These are phyloP conservation scores for Bremia lactucae DNA, from an alignment of 352 stramenopile species.

Conservation along the genomic window DNA sequence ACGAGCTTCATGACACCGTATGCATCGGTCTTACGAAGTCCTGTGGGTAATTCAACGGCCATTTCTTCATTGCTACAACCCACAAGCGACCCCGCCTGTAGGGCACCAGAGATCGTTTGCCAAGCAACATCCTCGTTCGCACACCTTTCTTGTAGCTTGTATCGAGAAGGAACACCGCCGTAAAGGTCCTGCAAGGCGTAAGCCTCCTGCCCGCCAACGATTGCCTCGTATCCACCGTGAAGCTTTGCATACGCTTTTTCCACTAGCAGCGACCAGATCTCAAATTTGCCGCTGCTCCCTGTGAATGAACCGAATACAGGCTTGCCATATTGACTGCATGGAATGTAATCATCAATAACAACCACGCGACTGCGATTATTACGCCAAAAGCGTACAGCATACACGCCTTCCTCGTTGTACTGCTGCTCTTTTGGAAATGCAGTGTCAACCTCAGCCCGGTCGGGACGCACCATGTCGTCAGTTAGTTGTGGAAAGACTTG, in stretches of 20 bases:
- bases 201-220: constrained; percentile 80
- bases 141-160: constrained; percentile 58
- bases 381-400: constrained; percentile 77
- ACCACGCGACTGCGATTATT: constrained; percentile 75
- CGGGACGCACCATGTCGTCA: constrained; percentile 42
- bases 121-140: constrained; percentile 47
- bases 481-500: constrained; percentile 61
- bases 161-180: constrained; percentile 53
- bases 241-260: constrained; percentile 95
- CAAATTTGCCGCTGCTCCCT: constrained; percentile 70
- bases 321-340: constrained; percentile 75
- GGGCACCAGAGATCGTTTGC: constrained; percentile 29
- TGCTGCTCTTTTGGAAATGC: constrained; percentile 61
- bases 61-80: constrained; percentile 66
- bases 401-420: constrained; percentile 85
- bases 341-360: constrained; percentile 78
- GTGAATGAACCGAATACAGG: constrained; percentile 80
- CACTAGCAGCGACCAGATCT: constrained; percentile 89
- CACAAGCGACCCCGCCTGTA: constrained; percentile 55
- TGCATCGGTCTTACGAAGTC: constrained; percentile 52
- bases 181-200: constrained; percentile 72
- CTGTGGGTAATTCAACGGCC: constrained; percentile 44
- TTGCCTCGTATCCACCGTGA: constrained; percentile 83
- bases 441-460: constrained; percentile 47
- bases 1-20: constrained; percentile 72